A percentile compares a stretch with the other conserved stretches of the same genome.
Conservation (phyloP, 192 early-diverging fungal species). For the Spinellus fusiger region DNA sequence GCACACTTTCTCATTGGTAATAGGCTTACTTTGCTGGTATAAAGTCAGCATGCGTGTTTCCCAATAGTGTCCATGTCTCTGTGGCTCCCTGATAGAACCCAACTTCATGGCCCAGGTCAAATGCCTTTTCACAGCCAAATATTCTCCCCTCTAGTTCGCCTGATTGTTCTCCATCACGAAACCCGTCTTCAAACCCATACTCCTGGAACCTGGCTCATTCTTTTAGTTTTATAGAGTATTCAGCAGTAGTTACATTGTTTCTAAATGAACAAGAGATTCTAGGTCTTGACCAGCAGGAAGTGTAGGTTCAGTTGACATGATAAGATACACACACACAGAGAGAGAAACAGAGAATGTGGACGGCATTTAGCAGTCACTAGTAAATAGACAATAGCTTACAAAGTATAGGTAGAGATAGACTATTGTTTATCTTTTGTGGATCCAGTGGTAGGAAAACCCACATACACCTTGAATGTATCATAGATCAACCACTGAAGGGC, state of each 20-base stretch:
- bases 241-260: slow-evolving; percentile 17
- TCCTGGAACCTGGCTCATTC: slow-evolving; percentile 43
- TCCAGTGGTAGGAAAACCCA: slow-evolving; percentile 29
- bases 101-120: slow-evolving; percentile 48
- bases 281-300: slow-evolving; percentile 16
- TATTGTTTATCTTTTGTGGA: not conserved
- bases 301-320: slow-evolving; percentile 32
- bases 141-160: slow-evolving; percentile 49
- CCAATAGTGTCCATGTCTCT: slow-evolving; percentile 38
- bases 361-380: not conserved
- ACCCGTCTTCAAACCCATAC: slow-evolving; percentile 48
- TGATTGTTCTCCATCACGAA: slow-evolving; percentile 39
- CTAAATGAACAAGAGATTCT: slow-evolving; percentile 19
- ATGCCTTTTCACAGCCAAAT: slow-evolving; percentile 51
- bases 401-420: no score
- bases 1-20: not conserved
- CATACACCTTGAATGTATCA: slow-evolving; percentile 68
- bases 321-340: not conserved
- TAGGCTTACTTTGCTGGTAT: slow-evolving; percentile 38
- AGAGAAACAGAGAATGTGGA: no score
- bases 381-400: no score
- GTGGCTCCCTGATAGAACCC: slow-evolving; percentile 50
- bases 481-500: slow-evolving; percentile 82
- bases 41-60: slow-evolving; percentile 20
- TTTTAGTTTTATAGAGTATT: not conserved